Conservation (phyloP, 176 grass and related monocot species). For the Cenchrus purpureus region DNA sequence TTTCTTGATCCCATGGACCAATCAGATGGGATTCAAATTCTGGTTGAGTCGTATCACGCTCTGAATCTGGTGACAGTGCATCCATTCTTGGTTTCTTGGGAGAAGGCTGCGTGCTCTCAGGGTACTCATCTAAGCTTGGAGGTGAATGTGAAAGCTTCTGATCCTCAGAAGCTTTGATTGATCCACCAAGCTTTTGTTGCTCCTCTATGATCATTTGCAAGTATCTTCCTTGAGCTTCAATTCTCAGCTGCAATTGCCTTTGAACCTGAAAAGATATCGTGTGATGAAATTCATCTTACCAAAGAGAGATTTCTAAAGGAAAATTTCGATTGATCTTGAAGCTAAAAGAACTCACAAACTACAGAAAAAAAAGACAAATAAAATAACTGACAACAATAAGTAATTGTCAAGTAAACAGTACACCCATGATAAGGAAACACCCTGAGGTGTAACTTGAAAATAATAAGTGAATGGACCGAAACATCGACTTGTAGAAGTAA, state of each 20-base stretch:
- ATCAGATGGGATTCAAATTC: constrained; percentile 77
- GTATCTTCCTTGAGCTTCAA: constrained; percentile 91
- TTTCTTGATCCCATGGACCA: constrained; percentile 69
- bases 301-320: not conserved
- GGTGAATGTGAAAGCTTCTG: constrained; percentile 55
- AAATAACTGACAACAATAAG: not conserved
- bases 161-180: constrained; percentile 63
- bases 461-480: not conserved
- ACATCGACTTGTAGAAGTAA: not conserved
- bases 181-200: constrained; percentile 72
- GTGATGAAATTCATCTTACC: not conserved
- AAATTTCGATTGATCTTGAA: not conserved
- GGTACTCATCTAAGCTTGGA: constrained; percentile 62
- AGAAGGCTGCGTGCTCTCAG: constrained; percentile 42
- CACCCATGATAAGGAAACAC: not conserved
- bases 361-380: not conserved
- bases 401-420: not conserved
- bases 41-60: constrained; percentile 38
- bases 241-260: constrained; percentile 93
- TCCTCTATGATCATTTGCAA: constrained; percentile 98
- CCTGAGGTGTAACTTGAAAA: not conserved
- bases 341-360: not conserved
- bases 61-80: constrained; percentile 45
- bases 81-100: constrained; percentile 66
- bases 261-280: constrained; percentile 71